Evolutionary conservation across 805 yeast genomes (phyloP), one percentile per base, ranked within the genome.

Genomic region (Cyberlindnera americana): DNA sequence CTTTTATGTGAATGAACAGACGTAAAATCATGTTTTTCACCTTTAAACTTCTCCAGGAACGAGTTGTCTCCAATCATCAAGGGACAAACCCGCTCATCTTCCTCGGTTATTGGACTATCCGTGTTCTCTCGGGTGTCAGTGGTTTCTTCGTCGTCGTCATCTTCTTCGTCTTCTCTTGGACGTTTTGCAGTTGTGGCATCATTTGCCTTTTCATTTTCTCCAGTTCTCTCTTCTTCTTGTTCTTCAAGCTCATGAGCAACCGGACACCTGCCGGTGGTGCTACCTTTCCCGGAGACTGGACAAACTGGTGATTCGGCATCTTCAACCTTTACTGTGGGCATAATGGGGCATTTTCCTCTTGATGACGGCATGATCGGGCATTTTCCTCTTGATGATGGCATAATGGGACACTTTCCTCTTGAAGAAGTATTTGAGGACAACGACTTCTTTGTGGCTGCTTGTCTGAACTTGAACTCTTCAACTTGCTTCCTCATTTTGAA

Each of bases 51-150:
- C 6, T 33, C 44, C 14, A 52, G n/a, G 24, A 53, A 52, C 13
- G 56, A 46, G 27, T 54, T 69, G 47, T 69, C 73, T 33, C 72
- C 72, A 30, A 68, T 61, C 73, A 69, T 69, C 45, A 69, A 45
- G 1, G 74, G 74, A 43, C 73, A 69, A 6, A 67, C 70, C 42
- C 65, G 67, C 3, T 63, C 62, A 22, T 64, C 68, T 14, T 37
- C 44, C 9, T 40, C 44, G 2, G 40, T 32, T 17, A 21, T 26
- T 22, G 42, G 33, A 12, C 30, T 22, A 24, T 32, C 35, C 2
- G 37, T 19, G 27, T 37, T 40, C 15, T 37, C 44, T 6, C n/a
- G n/a, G n/a, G n/a, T n/a, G n/a, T n/a, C 10, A 21, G 10, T 7
- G 9, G 27, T 12, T n/a, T n/a, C 9, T 7, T 22, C 31, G 6